Percentiles rank a stretch among this genome's conserved stretches.
Conservation (phyloP, 306 rosid genomes). For the Citrullus mucosospermus region DNA sequence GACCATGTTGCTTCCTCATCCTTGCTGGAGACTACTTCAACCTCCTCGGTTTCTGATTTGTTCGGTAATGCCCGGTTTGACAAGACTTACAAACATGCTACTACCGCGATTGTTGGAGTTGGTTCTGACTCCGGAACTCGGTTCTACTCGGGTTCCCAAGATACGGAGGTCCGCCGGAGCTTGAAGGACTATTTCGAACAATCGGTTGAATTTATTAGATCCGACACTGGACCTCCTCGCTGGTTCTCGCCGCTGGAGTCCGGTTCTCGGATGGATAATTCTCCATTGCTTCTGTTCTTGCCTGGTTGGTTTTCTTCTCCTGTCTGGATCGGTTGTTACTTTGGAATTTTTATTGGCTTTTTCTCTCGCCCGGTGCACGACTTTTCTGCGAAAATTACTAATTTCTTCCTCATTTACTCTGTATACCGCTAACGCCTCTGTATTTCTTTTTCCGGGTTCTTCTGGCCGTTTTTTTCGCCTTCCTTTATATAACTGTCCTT, state of each 20-base stretch:
- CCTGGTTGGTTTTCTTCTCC: constrained; percentile 39
- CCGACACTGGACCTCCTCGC: constrained; percentile 67
- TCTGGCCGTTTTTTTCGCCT: not conserved
- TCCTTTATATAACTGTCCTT: not conserved
- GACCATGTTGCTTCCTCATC: constrained; percentile 11
- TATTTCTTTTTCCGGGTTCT: not conserved
- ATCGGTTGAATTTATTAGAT: constrained; percentile 26
- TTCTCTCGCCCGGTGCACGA: not conserved
- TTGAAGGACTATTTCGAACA: constrained; percentile 37
- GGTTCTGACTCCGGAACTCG: not conserved
- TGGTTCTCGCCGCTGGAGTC: constrained; percentile 79
- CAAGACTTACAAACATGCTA: constrained; percentile 9
- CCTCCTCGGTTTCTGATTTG: not conserved
- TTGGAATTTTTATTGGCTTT: not conserved
- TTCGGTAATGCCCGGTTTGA: constrained; percentile 6
- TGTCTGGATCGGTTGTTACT: not conserved
- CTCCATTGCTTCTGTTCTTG: constrained; percentile 65
- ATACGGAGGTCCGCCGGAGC: constrained; percentile 8
- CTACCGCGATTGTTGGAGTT: not conserved
- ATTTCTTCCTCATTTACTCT: not conserved
- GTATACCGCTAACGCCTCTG: not conserved
- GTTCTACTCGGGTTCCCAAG: not conserved
- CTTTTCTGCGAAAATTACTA: not conserved
- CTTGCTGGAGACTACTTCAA: not conserved
- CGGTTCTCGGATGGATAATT: constrained; percentile 23